phyloP scores from a whole-genome alignment of 192 early-diverging fungal species.

The Podila epicladia region DNA sequence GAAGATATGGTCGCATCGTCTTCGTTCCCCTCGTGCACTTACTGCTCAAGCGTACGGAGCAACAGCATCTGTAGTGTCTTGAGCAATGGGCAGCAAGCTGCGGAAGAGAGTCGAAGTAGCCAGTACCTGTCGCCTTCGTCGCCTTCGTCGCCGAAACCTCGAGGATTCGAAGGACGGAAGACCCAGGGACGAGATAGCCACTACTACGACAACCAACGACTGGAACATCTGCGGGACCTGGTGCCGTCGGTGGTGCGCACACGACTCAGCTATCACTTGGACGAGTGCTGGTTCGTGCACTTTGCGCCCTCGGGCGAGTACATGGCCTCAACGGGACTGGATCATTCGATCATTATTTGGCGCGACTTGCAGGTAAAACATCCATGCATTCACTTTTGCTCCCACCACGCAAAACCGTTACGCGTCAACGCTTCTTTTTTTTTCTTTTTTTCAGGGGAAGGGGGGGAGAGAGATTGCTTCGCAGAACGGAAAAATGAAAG shows the following conservation, averaged over 20 bases:
- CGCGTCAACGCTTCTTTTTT: no score
- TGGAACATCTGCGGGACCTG: background rate
- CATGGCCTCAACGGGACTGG: conserved; percentile 27
- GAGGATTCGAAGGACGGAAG: background rate
- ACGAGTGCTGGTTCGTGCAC: conserved; percentile 41
- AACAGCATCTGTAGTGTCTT: conserved; percentile 9
- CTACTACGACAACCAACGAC: conserved; percentile 7
- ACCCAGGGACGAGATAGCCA: background rate
- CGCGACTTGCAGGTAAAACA: conserved; percentile 20
- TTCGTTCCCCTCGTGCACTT: conserved; percentile 12
- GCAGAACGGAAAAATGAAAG: no score
- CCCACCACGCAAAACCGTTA: background rate
- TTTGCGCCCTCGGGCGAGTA: conserved; percentile 41
- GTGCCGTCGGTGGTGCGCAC: conserved; percentile 23
- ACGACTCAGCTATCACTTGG: conserved; percentile 27
- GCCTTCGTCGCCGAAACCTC: background rate
- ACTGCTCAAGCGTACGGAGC: conserved; percentile 19
- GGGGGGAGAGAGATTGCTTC: no score
- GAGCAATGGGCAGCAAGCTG: background rate
- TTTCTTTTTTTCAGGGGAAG: no score
- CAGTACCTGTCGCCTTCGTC: background rate
- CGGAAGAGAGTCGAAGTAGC: no score
- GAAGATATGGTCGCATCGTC: conserved; percentile 1
- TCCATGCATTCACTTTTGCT: background rate
- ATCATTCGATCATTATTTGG: conserved; percentile 18